Conservation (phyloP, 176 grass and related monocot species). For the Zoysia japonica region DNA sequence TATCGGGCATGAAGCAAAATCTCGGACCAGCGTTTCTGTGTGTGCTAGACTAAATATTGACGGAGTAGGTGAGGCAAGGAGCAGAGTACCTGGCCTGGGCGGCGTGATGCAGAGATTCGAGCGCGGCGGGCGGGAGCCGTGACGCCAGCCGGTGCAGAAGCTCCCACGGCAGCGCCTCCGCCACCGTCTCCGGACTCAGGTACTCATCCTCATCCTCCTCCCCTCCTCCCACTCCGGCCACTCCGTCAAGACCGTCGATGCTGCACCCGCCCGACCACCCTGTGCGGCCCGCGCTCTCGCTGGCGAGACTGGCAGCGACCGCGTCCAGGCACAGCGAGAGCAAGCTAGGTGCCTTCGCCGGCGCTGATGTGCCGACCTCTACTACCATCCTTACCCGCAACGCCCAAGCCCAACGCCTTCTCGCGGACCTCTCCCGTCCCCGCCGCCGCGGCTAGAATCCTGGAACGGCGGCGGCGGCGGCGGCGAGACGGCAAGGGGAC, state of each 20-base stretch:
- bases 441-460: not conserved
- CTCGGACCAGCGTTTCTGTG: not conserved
- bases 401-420: not conserved
- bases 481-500: too few relatives aligned
- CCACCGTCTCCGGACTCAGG: conserved; percentile 29
- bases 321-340: conserved; percentile 29
- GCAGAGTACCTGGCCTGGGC: conserved; percentile 38
- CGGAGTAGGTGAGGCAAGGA: not conserved
- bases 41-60: not conserved
- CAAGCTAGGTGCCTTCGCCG: not conserved
- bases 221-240: not conserved
- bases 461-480: not conserved
- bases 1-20: not conserved
- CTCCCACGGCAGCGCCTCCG: conserved; percentile 37
- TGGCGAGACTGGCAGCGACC: conserved; percentile 12
- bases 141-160: conserved; percentile 33
- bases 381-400: not conserved
- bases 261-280: not conserved
- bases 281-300: not conserved
- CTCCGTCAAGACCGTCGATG: not conserved
- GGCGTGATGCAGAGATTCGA: conserved; percentile 50
- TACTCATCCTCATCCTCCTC: not conserved
- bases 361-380: not conserved
- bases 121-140: not conserved
- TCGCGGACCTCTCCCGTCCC: too few relatives aligned